phyloP scores from a whole-genome alignment of 192 early-diverging fungal species.

The Helicostylum pulchrum region DNA sequence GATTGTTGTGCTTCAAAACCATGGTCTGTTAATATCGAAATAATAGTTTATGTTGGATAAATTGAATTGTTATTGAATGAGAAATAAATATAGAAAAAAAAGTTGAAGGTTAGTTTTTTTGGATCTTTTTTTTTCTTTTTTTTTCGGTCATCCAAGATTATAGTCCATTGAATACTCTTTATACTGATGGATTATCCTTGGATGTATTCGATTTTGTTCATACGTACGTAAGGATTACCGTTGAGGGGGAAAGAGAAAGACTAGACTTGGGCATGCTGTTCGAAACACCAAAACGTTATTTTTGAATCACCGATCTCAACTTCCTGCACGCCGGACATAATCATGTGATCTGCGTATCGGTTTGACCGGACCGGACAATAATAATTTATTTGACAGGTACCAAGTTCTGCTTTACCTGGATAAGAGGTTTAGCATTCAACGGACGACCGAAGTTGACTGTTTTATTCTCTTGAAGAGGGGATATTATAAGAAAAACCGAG shows the following conservation, averaged over 20 bases:
- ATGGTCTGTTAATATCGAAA: slow-evolving; percentile 20
- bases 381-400: too few species aligned
- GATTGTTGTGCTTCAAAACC: slow-evolving; percentile 91
- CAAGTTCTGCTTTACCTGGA: too few species aligned
- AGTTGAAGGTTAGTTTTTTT: not conserved
- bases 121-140: not conserved
- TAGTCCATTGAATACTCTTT: too few species aligned
- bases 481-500: too few species aligned
- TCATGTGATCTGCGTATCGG: too few species aligned
- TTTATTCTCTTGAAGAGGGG: too few species aligned
- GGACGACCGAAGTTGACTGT: too few species aligned
- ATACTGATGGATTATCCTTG: not conserved
- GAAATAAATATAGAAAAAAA: not conserved
- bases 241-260: slow-evolving; percentile 4
- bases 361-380: too few species aligned
- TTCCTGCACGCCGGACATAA: too few species aligned
- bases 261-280: not conserved
- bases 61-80: too few species aligned
- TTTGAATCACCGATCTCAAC: not conserved
- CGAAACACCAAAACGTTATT: slow-evolving; percentile 1
- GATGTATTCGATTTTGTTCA: slow-evolving; percentile 4
- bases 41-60: not conserved
- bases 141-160: not conserved
- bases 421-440: too few species aligned
- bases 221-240: not conserved